Conservation (phyloP, 2,329 filamentous ascomycete species). For the Xylariaceae sp. region DNA sequence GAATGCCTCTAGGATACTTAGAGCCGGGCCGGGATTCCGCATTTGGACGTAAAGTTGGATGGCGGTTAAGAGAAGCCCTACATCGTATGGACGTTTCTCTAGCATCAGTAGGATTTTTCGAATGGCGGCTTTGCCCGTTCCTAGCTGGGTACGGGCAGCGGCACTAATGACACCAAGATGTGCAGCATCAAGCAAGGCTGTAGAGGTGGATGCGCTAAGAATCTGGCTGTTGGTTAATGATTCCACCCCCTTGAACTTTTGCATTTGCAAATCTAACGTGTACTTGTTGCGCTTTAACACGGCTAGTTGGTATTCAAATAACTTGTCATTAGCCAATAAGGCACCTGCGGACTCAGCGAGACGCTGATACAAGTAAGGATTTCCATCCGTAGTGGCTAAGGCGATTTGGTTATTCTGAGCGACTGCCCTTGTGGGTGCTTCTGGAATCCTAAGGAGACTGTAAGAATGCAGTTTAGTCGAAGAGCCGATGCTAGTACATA, state of each 20-base stretch:
- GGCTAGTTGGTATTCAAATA: slow-evolving; percentile 74
- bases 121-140: slow-evolving; percentile 69
- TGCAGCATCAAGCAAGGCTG: slow-evolving; percentile 43
- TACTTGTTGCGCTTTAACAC: slow-evolving; percentile 68
- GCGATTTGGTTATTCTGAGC: slow-evolving; percentile 67
- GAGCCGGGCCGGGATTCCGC: slow-evolving; percentile 74
- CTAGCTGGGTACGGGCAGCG: slow-evolving; percentile 72
- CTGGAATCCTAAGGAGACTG: slow-evolving; percentile 60
- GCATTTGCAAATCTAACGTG: slow-evolving; percentile 67
- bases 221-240: slow-evolving; percentile 53
- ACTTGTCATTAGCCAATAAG: slow-evolving; percentile 62
- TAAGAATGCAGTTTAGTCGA: slow-evolving; percentile 15
- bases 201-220: slow-evolving; percentile 36
- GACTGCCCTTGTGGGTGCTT: slow-evolving; percentile 69
- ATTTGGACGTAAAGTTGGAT: slow-evolving; percentile 80
- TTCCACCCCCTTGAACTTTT: slow-evolving; percentile 70
- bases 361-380: slow-evolving; percentile 72
- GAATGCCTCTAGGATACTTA: slow-evolving; percentile 76
- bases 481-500: slow-evolving; percentile 43
- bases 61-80: slow-evolving; percentile 80
- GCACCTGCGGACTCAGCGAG: slow-evolving; percentile 61
- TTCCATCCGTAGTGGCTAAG: slow-evolving; percentile 52
- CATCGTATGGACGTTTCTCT: slow-evolving; percentile 76
- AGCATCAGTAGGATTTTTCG: slow-evolving; percentile 72
- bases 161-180: slow-evolving; percentile 63